phyloP scores from a whole-genome alignment of 1,139 yeast species.

The Blastobotrys proliferans region DNA sequence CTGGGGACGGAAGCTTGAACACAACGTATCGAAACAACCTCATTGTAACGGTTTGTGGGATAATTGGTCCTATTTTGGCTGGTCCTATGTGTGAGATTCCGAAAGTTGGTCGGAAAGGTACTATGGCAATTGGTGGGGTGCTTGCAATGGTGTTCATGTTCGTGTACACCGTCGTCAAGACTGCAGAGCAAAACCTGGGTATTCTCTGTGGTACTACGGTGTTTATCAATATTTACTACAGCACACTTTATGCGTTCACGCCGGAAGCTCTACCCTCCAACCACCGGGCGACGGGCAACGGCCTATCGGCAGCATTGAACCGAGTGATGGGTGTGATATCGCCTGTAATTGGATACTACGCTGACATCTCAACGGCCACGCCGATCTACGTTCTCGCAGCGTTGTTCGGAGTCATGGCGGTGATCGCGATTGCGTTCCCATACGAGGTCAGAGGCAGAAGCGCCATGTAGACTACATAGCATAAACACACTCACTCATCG shows the following conservation, averaged over 20 bases:
- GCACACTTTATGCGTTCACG: constrained; percentile 53
- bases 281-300: constrained; percentile 55
- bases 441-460: constrained; percentile 36
- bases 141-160: constrained; percentile 52
- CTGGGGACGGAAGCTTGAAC: constrained; percentile 40
- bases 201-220: constrained; percentile 50
- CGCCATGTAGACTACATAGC: constrained; percentile 21
- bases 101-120: constrained; percentile 51
- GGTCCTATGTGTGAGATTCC: constrained; percentile 43
- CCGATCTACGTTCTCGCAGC: constrained; percentile 62
- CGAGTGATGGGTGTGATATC: constrained; percentile 49
- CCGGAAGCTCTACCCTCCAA: constrained; percentile 57
- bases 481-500: too few species aligned
- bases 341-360: constrained; percentile 50
- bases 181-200: constrained; percentile 49
- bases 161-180: constrained; percentile 54
- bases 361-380: constrained; percentile 41
- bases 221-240: constrained; percentile 50
- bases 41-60: constrained; percentile 47
- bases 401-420: constrained; percentile 43
- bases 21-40: constrained; percentile 49
- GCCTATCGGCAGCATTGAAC: constrained; percentile 45
- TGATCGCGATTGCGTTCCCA: constrained; percentile 44
- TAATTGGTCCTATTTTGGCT: constrained; percentile 55
- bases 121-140: constrained; percentile 52